Conservation (phyloP, 139 green algal species). For the Coelastrella sp. region DNA sequence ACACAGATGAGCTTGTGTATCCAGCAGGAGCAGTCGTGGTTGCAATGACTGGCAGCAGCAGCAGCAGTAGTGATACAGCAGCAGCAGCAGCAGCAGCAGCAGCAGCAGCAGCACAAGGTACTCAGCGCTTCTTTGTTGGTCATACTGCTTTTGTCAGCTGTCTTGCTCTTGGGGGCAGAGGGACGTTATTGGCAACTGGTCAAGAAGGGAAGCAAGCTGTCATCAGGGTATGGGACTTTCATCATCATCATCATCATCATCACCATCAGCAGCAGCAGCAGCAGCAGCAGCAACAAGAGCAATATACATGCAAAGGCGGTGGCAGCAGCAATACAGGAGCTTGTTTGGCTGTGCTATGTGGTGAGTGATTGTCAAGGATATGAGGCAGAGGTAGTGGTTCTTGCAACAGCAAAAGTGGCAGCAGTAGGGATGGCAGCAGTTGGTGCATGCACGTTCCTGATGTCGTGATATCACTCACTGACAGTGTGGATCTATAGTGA, state of each 20-base stretch:
- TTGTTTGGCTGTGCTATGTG: constrained; percentile 13
- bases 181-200: too few species aligned
- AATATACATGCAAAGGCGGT: background rate
- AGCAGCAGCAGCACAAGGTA: background rate
- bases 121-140: constrained; percentile 75
- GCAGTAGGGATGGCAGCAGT: background rate
- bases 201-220: constrained; percentile 70
- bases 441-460: too few species aligned
- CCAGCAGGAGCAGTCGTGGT: constrained; percentile 49
- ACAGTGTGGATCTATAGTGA: too few species aligned
- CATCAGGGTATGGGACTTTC: constrained; percentile 83
- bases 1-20: constrained; percentile 73
- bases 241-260: constrained; percentile 36
- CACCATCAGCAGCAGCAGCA: constrained; percentile 69
- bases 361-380: too few species aligned
- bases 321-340: background rate
- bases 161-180: constrained; percentile 69
- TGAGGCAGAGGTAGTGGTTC: background rate
- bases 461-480: too few species aligned
- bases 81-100: background rate
- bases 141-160: constrained; percentile 69
- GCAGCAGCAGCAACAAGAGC: constrained; percentile 38
- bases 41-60: background rate
- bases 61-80: background rate
- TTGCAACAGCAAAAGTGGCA: background rate